phyloP scores from a whole-genome alignment of 2,329 filamentous ascomycete genomes.

The Colletotrichum tabaci region DNA sequence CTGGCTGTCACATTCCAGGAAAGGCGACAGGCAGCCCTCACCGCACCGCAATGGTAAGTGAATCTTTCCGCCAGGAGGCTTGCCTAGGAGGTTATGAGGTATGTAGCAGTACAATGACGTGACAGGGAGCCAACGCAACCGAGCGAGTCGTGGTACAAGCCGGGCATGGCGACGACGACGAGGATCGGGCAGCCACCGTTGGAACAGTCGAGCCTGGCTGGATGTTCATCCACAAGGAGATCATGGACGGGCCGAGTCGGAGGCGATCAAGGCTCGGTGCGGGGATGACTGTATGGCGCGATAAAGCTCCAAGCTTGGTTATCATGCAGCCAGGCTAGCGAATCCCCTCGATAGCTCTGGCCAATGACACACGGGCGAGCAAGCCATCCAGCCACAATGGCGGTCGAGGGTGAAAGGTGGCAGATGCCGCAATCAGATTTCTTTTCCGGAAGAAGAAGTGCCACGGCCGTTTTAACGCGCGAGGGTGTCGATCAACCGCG shows the following conservation, averaged over 20 bases:
- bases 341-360: background rate
- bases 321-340: background rate
- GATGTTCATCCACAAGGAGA: background rate
- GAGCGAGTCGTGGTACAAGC: conserved; percentile 14
- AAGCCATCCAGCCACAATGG: conserved; percentile 5
- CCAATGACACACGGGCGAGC: conserved; percentile 11
- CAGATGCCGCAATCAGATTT: conserved; percentile 30
- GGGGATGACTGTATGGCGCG: conserved; percentile 9
- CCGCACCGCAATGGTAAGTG: background rate
- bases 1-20: conserved; percentile 2
- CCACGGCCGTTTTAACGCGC: conserved; percentile 30
- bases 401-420: background rate
- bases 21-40: background rate
- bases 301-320: conserved; percentile 16
- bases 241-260: conserved; percentile 1
- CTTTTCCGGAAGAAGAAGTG: conserved; percentile 18
- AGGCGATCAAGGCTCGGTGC: conserved; percentile 13
- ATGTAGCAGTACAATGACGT: conserved; percentile 20
- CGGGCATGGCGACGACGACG: background rate
- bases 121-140: background rate
- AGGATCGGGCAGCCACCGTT: conserved; percentile 17
- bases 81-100: background rate
- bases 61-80: background rate
- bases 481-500: conserved; percentile 30
- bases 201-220: conserved; percentile 5